phyloP scores from a whole-genome alignment of 768 basidiomycete species.

The Gyrodon lividus region DNA sequence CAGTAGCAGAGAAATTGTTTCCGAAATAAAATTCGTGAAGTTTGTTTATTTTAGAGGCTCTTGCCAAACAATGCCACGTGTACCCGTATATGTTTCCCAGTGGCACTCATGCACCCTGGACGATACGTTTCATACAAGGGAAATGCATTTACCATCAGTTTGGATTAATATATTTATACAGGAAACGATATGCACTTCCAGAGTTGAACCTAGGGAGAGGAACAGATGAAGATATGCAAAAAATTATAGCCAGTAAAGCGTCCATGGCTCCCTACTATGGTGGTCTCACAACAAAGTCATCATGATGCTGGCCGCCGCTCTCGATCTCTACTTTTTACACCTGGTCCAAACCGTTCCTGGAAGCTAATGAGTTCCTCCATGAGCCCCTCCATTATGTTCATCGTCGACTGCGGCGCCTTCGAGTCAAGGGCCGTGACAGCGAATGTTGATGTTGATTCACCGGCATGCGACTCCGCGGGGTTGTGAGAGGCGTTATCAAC shows the following conservation, averaged over 20 bases:
- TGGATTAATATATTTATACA: conserved; percentile 7
- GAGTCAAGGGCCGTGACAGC: conserved; percentile 3
- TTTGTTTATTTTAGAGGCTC: conserved; percentile 26
- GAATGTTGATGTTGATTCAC: conserved; percentile 11
- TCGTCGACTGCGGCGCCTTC: conserved; percentile 42
- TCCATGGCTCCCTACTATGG: conserved; percentile 3
- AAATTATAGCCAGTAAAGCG: conserved; percentile 7
- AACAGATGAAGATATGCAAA: conserved; percentile 14
- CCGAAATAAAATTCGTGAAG: background rate
- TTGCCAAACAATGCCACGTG: conserved; percentile 31
- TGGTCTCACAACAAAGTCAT: conserved; percentile 14
- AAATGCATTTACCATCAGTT: background rate
- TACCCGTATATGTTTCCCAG: background rate
- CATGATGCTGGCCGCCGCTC: conserved; percentile 44
- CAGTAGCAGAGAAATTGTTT: background rate
- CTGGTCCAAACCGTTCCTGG: conserved; percentile 82
- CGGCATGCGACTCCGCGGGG: conserved; percentile 13
- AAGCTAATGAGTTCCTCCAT: conserved; percentile 88
- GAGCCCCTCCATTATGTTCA: conserved; percentile 87
- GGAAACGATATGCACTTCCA: conserved; percentile 1
- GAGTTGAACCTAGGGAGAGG: background rate
- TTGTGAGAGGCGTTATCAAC: conserved; percentile 26
- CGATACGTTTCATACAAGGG: background rate
- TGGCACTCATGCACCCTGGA: background rate
- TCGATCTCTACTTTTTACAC: conserved; percentile 50